Percentiles rank a stretch among this genome's conserved stretches.
Evolutionary conservation across 345 rosid genomes (phyloP).

Genomic region (Linum tenue): DNA sequence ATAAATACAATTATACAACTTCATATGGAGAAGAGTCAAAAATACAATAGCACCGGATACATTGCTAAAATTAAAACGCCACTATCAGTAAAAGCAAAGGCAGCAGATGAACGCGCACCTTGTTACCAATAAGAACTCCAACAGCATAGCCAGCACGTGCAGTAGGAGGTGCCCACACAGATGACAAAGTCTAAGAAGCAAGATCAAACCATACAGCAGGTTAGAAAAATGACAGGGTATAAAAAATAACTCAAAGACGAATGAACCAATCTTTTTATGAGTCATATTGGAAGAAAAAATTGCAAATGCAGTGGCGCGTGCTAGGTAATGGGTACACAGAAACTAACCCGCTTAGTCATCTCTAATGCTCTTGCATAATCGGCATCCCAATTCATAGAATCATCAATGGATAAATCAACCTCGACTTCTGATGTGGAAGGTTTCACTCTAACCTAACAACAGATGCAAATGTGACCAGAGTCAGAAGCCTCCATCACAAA

Average conservation of each 20-base stretch:
- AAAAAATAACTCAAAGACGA: too few species aligned
- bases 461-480: not conserved
- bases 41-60: too few species aligned
- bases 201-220: not conserved
- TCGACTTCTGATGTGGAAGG: constrained; percentile 46
- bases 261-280: not conserved
- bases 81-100: not conserved
- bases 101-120: constrained; percentile 37
- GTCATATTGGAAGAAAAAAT: not conserved
- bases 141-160: constrained; percentile 44
- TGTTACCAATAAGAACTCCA: constrained; percentile 64
- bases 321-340: not conserved
- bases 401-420: constrained; percentile 62
- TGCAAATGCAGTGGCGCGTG: not conserved
- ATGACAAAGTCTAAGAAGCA: constrained; percentile 42
- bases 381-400: constrained; percentile 43
- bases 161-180: constrained; percentile 43
- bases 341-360: constrained; percentile 56
- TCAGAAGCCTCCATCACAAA: not conserved
- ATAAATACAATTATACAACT: too few species aligned
- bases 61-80: not conserved
- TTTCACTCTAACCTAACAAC: constrained; percentile 66
- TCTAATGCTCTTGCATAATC: constrained; percentile 23
- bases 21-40: not conserved
- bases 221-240: not conserved